A percentile compares a stretch with the other conserved stretches of the same genome.
Conservation (phyloP, 805 yeast genomes). For the Blastobotrys mokoenaii region DNA sequence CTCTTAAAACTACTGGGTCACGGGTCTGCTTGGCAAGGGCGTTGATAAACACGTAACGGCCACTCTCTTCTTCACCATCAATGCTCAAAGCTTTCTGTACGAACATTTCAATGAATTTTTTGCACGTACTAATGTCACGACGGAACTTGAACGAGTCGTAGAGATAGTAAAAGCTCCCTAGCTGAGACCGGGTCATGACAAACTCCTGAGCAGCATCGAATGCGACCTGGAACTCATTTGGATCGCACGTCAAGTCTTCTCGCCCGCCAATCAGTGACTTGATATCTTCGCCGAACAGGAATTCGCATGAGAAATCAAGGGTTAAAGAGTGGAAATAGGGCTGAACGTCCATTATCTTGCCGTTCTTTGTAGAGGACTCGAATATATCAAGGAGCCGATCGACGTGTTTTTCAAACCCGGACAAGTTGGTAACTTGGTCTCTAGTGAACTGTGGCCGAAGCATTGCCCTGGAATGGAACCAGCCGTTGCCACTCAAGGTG, state of each 20-base stretch:
- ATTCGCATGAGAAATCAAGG: conserved; percentile 29
- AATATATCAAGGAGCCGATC: background rate
- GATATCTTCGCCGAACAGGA: conserved; percentile 13
- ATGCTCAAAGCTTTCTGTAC: conserved; percentile 32
- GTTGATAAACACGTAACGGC: conserved; percentile 33
- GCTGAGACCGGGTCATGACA: conserved; percentile 10
- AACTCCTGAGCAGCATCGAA: conserved; percentile 11
- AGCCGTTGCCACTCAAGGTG: conserved; percentile 28
- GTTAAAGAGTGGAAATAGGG: conserved; percentile 24
- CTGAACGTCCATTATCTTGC: conserved; percentile 18
- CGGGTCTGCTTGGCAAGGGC: conserved; percentile 41
- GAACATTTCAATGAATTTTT: conserved; percentile 32
- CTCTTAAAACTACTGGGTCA: conserved; percentile 36
- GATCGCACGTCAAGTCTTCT: background rate
- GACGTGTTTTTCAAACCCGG: conserved; percentile 22
- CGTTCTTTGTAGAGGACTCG: background rate
- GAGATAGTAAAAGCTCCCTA: conserved; percentile 17
- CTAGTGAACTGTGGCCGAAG: conserved; percentile 29
- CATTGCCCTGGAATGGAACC: conserved; percentile 31
- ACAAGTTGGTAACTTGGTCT: conserved; percentile 25
- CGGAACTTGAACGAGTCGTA: conserved; percentile 24
- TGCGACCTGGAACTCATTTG: conserved; percentile 7
- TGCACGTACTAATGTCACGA: conserved; percentile 24
- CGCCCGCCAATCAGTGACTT: conserved; percentile 20
- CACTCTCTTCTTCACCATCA: conserved; percentile 2